A percentile compares a stretch with the other conserved stretches of the same genome.
Evolutionary conservation across 2,329 filamentous ascomycete genomes (phyloP).

Genomic region (Arthrobotrys iridis): DNA sequence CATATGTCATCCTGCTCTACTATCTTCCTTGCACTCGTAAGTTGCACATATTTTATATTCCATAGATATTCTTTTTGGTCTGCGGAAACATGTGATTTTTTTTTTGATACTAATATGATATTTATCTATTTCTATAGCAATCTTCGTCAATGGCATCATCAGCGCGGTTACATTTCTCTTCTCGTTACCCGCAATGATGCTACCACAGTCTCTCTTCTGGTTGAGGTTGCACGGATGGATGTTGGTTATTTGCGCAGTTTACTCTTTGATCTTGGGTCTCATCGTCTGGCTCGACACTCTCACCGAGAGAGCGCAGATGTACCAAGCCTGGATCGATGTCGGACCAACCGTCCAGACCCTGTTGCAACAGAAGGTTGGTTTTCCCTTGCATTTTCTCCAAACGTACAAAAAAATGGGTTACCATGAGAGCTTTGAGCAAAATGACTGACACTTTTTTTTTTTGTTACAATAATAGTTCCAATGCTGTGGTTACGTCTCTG

Average conservation of each 20-base stretch:
- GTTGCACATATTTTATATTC: constrained; percentile 54
- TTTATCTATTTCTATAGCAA: constrained; percentile 64
- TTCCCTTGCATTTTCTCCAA: constrained; percentile 45
- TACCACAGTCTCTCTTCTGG: constrained; percentile 73
- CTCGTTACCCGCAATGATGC: constrained; percentile 76
- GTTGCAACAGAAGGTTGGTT: constrained; percentile 74
- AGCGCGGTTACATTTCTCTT: constrained; percentile 76
- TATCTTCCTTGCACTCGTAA: constrained; percentile 68
- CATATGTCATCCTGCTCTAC: constrained; percentile 66
- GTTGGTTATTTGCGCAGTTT: constrained; percentile 70
- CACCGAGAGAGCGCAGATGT: constrained; percentile 72
- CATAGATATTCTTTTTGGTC: too few relatives aligned
- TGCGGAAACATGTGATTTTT: background rate
- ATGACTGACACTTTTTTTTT: constrained; percentile 55
- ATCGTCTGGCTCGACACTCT: constrained; percentile 79
- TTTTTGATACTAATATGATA: constrained; percentile 25
- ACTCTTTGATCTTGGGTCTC: constrained; percentile 74
- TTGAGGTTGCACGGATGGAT: constrained; percentile 76
- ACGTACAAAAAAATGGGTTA: background rate
- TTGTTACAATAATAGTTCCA: too few relatives aligned
- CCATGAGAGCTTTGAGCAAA: background rate
- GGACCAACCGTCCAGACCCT: constrained; percentile 70
- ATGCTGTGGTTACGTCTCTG: constrained; percentile 78
- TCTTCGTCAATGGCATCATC: constrained; percentile 76
- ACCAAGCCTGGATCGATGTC: constrained; percentile 70